Evolutionary conservation across 179 eudicot genomes (phyloP), one percentile per base, ranked within the genome.

Genomic region (Vitellaria paradoxa): DNA sequence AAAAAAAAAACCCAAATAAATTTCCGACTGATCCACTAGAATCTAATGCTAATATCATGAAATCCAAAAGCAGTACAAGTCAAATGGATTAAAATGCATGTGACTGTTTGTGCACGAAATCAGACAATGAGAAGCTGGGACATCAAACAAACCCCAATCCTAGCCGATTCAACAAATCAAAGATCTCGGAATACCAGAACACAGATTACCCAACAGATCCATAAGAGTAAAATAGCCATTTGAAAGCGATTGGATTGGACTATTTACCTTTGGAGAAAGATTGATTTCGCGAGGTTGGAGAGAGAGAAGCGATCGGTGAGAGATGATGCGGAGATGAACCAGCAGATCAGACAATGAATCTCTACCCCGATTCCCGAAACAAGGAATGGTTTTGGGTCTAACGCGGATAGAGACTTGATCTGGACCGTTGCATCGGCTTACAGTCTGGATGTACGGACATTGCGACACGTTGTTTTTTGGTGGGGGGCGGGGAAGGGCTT

Each of bases 361-460:
- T 59, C 40, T 14, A 10, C 3, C 37, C 40, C 2, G 37, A 30
- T 30, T 30, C 61, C 61, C 2, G 61, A 70, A 66, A 14, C 8
- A 61, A 70, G 62, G 61, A 53, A 17, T 53, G 63, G 74, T 47
- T n/a, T 77, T 15, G 76, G 73, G 17, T 66, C 69, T 26, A 50
- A 68, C 42, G 59, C 40, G 66, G 82, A 21, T 6, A 40, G 53
- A 47, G 40, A 61, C 17, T 42, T 12, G 42, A 76, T 84, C 61
- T 46, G 67, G 30, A 73, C 86, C 90, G 89, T 90, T 78, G 78
- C 90, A 84, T 88, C 72, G 78, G 14, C 62, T 49, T 65, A 47
- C 83, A 80, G 77, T 74, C 84, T 85, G 79, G 87, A 85, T 83
- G 60, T 63, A 68, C 85, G 88, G 91, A 65, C 80, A 73, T 62